phyloP scores from a whole-genome alignment of 78 protist genomes.

The Chrysochromulina parva region DNA sequence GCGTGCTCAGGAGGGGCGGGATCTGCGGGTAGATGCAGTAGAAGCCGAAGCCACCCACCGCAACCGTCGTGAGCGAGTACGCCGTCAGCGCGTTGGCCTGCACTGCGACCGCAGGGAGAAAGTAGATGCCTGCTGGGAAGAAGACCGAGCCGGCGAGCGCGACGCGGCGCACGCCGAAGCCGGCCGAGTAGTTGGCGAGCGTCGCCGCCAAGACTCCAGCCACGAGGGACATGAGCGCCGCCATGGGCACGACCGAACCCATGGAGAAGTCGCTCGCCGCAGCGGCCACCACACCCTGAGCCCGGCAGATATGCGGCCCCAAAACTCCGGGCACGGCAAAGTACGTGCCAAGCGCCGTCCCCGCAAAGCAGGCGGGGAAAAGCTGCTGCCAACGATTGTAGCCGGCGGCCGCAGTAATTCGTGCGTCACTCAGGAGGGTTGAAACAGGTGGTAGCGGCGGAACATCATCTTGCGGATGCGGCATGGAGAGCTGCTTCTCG shows the following conservation, averaged over 20 bases:
- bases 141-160: neutral
- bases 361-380: neutral
- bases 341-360: neutral
- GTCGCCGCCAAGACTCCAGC: neutral
- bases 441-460: no score
- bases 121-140: neutral
- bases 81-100: neutral
- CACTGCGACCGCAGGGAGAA: neutral
- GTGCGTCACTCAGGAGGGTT: neutral
- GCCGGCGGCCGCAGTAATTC: neutral
- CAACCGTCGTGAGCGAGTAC: neutral
- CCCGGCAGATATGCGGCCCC: neutral
- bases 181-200: neutral
- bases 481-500: no score
- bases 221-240: neutral
- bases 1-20: neutral
- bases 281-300: neutral
- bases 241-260: neutral
- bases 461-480: no score
- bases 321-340: neutral
- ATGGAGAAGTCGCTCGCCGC: neutral
- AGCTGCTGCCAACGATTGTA: slow-evolving; percentile 4
- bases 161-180: neutral
- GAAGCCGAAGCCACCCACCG: neutral
- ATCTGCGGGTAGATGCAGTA: neutral